Conservation (phyloP, 2,329 filamentous ascomycete species). For the Paracoccidioides brasiliensis region DNA sequence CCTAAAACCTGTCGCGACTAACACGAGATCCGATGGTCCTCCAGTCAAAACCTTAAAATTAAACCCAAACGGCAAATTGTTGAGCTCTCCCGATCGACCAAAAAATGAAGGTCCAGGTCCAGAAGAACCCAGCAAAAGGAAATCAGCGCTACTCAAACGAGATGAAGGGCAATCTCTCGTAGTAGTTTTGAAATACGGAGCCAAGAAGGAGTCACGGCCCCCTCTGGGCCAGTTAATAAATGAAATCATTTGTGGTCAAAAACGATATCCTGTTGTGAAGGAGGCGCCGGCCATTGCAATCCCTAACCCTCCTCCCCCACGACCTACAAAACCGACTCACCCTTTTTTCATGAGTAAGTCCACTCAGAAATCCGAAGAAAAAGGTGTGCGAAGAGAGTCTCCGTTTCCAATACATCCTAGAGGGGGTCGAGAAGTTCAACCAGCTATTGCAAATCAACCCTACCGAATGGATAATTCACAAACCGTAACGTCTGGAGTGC, state of each 20-base stretch:
- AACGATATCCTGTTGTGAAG: slow-evolving; percentile 14
- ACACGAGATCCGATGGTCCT: not conserved
- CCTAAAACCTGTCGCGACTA: not conserved
- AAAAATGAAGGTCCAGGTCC: slow-evolving; percentile 10
- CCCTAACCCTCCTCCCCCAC: not conserved
- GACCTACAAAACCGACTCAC: slow-evolving; percentile 40
- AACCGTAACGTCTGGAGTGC: not conserved
- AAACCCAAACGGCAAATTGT: slow-evolving; percentile 31
- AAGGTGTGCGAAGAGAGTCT: not conserved
- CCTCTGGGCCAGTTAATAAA: slow-evolving; percentile 49
- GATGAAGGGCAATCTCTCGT: slow-evolving; percentile 29
- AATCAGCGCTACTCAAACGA: slow-evolving; percentile 6
- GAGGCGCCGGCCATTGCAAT: not conserved
- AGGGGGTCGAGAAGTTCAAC: not conserved
- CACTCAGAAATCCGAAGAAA: slow-evolving; percentile 14
- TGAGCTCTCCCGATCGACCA: slow-evolving; percentile 23
- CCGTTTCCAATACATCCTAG: not conserved
- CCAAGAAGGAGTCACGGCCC: slow-evolving; percentile 32
- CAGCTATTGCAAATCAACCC: not conserved
- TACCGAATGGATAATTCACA: not conserved
- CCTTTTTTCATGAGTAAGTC: slow-evolving; percentile 56
- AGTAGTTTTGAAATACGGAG: slow-evolving; percentile 48
- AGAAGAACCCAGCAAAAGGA: slow-evolving; percentile 7
- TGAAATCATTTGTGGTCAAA: slow-evolving; percentile 41
- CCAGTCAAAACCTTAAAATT: slow-evolving; percentile 32